phyloP scores from a whole-genome alignment of 129 eudicot genomes.

The Glebionis coronaria region DNA sequence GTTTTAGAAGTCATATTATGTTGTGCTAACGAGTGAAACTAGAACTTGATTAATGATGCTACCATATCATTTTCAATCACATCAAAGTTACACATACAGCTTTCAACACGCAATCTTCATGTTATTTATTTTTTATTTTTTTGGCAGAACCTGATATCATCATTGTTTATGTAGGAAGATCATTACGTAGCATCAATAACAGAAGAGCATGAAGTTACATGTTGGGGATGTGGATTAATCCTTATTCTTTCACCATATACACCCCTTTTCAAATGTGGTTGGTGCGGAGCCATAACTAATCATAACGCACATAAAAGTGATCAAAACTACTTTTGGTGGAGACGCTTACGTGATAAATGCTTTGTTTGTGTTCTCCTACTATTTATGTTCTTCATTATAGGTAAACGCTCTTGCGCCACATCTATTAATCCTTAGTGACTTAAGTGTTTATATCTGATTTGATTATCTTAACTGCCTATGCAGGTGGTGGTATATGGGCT shows the following conservation, averaged over 20 bases:
- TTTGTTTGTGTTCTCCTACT: constrained; percentile 54
- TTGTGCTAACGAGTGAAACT: no score
- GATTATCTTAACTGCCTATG: constrained; percentile 5
- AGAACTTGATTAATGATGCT: background rate
- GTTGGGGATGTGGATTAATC: constrained; percentile 96
- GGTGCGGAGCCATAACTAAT: constrained; percentile 94
- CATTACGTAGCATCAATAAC: constrained; percentile 40
- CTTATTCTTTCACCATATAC: constrained; percentile 68
- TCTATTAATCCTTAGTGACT: background rate
- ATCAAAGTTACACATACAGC: background rate
- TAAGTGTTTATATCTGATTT: background rate
- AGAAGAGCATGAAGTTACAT: constrained; percentile 63
- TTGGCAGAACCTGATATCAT: background rate
- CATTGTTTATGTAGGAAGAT: constrained; percentile 51
- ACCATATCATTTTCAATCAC: constrained; percentile 13
- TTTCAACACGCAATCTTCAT: background rate
- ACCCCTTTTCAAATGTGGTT: constrained; percentile 75
- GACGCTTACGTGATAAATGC: constrained; percentile 76
- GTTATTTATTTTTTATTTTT: background rate
- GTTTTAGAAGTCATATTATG: no score
- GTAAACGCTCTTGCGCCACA: constrained; percentile 32
- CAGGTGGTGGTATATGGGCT: constrained; percentile 94
- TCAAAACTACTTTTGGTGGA: constrained; percentile 53
- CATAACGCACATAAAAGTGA: constrained; percentile 50
- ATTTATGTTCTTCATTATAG: constrained; percentile 71